Percentiles rank a stretch among this genome's conserved stretches.
Evolutionary conservation across 129 eudicot species (phyloP).

Genomic region (Apium graveolens): DNA sequence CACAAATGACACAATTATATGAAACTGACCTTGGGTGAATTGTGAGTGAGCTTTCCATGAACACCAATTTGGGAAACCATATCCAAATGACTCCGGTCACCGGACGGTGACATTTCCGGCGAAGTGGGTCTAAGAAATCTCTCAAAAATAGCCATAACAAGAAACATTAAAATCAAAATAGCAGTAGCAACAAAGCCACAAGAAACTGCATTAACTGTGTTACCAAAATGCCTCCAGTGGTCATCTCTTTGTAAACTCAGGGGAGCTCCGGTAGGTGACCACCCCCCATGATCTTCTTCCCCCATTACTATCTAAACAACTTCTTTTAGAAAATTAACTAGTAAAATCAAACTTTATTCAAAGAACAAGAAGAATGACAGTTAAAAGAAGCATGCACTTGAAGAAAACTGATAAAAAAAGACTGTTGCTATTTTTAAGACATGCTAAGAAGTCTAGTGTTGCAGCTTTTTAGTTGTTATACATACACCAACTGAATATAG

Average conservation of each 20-base stretch:
- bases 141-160: slow-evolving; percentile 71
- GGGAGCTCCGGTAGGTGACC: slow-evolving; percentile 19
- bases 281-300: slow-evolving; percentile 16
- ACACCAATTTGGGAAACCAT: slow-evolving; percentile 27
- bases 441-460: neutral
- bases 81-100: slow-evolving; percentile 17
- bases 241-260: slow-evolving; percentile 11
- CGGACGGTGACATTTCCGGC: slow-evolving; percentile 15
- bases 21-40: slow-evolving; percentile 33
- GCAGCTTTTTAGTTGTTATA: neutral
- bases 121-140: slow-evolving; percentile 51
- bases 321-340: neutral
- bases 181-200: slow-evolving; percentile 78
- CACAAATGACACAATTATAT: neutral
- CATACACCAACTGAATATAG: neutral
- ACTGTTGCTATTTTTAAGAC: slow-evolving; percentile 1
- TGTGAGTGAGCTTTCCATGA: slow-evolving; percentile 22
- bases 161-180: slow-evolving; percentile 57
- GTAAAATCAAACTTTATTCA: neutral
- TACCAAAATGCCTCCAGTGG: slow-evolving; percentile 55
- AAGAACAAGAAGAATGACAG: slow-evolving; percentile 6
- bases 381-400: neutral
- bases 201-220: slow-evolving; percentile 61
- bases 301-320: slow-evolving; percentile 11
- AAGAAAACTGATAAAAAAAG: no score